Percentiles rank a stretch among this genome's conserved stretches.
These are phyloP conservation scores for Cochlearia excelsa DNA, from an alignment of 345 rosid genomes.

Conservation along the genomic window DNA sequence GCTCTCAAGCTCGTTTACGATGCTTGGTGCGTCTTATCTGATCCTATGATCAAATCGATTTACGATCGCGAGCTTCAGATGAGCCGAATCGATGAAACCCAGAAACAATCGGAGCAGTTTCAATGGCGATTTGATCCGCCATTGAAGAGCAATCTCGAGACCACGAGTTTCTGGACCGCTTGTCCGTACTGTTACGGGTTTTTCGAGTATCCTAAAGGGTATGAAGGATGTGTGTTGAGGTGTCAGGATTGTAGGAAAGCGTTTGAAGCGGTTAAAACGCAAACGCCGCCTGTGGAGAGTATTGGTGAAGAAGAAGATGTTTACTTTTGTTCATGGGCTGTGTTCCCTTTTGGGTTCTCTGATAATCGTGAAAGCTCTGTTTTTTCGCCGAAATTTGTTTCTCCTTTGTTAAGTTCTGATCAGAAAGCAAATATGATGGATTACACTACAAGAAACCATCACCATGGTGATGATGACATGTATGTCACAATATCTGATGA, in stretches of 20 bases:
- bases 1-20: conserved; percentile 69
- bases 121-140: conserved; percentile 2
- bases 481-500: conserved; percentile 60
- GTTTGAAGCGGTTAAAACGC: conserved; percentile 63
- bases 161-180: conserved; percentile 76
- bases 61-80: conserved; percentile 69
- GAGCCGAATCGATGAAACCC: conserved; percentile 46
- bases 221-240: conserved; percentile 65
- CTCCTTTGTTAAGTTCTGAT: conserved; percentile 30
- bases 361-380: conserved; percentile 60
- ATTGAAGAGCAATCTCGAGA: conserved; percentile 5
- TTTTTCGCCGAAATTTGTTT: conserved; percentile 56
- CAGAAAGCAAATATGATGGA: conserved; percentile 11
- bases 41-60: conserved; percentile 56
- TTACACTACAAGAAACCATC: conserved; percentile 20
- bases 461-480: conserved; percentile 47
- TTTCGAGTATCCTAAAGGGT: conserved; percentile 70
- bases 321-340: conserved; percentile 74
- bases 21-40: conserved; percentile 79
- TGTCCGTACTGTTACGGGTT: conserved; percentile 81
- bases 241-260: conserved; percentile 83
- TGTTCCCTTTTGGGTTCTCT: conserved; percentile 63
- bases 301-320: conserved; percentile 54
- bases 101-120: conserved; percentile 36
- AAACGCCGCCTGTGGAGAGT: conserved; percentile 53